Percentiles rank a stretch among this genome's conserved stretches.
Conservation (phyloP, 75 land plant genomes). For the Pinus taeda region DNA sequence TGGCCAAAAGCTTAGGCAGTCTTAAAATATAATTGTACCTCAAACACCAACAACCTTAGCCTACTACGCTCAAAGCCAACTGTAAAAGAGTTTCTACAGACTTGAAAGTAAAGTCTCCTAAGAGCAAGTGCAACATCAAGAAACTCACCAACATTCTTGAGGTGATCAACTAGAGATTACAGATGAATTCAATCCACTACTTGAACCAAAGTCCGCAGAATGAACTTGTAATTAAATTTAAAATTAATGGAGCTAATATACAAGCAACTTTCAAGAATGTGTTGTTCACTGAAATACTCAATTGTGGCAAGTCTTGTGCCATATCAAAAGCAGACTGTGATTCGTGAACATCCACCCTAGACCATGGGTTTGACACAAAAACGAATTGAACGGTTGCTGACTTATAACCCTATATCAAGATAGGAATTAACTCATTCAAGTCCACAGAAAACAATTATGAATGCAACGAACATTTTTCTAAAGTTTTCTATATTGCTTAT, state of each 20-base stretch:
- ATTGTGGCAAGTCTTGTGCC: constrained; percentile 77
- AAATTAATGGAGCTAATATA: neutral
- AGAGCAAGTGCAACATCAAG: constrained; percentile 68
- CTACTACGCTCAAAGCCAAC: constrained; percentile 78
- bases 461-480: neutral
- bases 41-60: constrained; percentile 74
- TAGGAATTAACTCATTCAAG: neutral
- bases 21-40: constrained; percentile 20
- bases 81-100: constrained; percentile 71
- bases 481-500: neutral
- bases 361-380: constrained; percentile 82
- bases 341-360: constrained; percentile 68
- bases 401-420: constrained; percentile 41
- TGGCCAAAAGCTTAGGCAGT: constrained; percentile 1
- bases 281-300: constrained; percentile 5
- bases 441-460: neutral
- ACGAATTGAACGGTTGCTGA: constrained; percentile 91
- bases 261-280: neutral
- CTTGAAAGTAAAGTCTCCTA: constrained; percentile 86
- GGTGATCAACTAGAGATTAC: constrained; percentile 74
- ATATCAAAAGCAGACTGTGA: constrained; percentile 74
- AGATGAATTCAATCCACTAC: constrained; percentile 66
- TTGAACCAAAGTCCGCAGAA: constrained; percentile 64
- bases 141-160: constrained; percentile 83
- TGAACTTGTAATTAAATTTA: neutral